Evolutionary conservation across 2,329 filamentous ascomycete genomes (phyloP), one percentile per base, ranked within the genome.

Genomic region (Nemania sp.): DNA sequence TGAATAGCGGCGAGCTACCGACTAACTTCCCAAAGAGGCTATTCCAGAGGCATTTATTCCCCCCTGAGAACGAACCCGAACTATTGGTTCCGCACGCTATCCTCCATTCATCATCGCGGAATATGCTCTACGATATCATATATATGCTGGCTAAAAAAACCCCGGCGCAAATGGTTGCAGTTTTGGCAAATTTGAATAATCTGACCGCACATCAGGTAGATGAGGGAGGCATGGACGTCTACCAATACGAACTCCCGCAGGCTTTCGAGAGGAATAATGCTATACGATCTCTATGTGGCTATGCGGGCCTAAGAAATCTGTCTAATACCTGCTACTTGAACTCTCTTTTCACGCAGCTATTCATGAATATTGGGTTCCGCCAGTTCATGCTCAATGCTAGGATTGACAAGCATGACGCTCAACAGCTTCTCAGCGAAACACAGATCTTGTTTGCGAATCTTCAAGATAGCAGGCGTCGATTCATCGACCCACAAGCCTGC

Each of bases 251-350:
- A 0, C 81, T 91, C 3, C 82, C 82, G 4, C 87, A 84, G 75
- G 79, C 83, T 54, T 91, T 92, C 69, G 92, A 95, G 58, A 85
- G 90, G 38, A 80, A 80, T 45, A 90, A 88, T 74, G 87, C 89
- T 18, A 86, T 97, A n/a, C 89, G 93, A 69, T 89, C 93, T 1
- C 81, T 88, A 1, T 92, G 92, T 70, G 94, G 93, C 22, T 97
- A 97, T 77, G 89, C 92, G n/a, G 96, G 96, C 1, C 81, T 99
- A n/a, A 87, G 87, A 64, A 99, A 99, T 75, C 86, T 98, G 18
- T 96, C 93, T 10, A 97, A 98, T 77, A 98, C 97, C 0, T 99
- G 96, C 80, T 99, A 99, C 78, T 87, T 98, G 77, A 99, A 99
- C 78, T 98, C 96, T 0, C 84, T 99, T 0, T 86, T 98, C 68